These are phyloP conservation scores for Carex cristatella DNA, from an alignment of 176 grass and related monocot species.

Conservation along the genomic window DNA sequence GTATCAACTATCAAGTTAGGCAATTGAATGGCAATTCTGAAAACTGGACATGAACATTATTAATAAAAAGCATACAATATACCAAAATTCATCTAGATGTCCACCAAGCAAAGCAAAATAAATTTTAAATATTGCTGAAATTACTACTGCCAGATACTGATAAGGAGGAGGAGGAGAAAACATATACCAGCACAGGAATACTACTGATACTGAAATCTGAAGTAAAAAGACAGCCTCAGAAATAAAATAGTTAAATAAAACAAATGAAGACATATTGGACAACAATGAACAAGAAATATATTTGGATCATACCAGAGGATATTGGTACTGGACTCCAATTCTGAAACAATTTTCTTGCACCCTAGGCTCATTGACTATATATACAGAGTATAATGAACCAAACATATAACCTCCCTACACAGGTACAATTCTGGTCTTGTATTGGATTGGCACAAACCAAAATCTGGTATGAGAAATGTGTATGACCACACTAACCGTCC, in stretches of 20 bases:
- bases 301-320: not conserved
- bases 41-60: not conserved
- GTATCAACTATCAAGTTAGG: not conserved
- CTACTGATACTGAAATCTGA: not conserved
- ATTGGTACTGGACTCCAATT: not conserved
- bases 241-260: not conserved
- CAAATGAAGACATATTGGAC: not conserved
- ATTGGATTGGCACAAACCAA: not conserved
- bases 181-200: not conserved
- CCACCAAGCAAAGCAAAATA: not conserved
- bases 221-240: not conserved
- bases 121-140: not conserved
- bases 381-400: not conserved
- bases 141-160: not conserved
- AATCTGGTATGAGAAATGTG: not conserved
- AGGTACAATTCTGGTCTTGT: not conserved
- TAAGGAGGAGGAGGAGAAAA: not conserved
- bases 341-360: not conserved
- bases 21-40: slow-evolving; percentile 11
- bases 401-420: not conserved
- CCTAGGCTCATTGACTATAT: not conserved
- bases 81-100: not conserved
- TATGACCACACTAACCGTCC: slow-evolving; percentile 57
- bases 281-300: not conserved
- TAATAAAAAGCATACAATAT: not conserved